These are phyloP conservation scores for Aureobasidium melanogenum DNA, from an alignment of 2,329 filamentous ascomycete genomes.

Conservation along the genomic window DNA sequence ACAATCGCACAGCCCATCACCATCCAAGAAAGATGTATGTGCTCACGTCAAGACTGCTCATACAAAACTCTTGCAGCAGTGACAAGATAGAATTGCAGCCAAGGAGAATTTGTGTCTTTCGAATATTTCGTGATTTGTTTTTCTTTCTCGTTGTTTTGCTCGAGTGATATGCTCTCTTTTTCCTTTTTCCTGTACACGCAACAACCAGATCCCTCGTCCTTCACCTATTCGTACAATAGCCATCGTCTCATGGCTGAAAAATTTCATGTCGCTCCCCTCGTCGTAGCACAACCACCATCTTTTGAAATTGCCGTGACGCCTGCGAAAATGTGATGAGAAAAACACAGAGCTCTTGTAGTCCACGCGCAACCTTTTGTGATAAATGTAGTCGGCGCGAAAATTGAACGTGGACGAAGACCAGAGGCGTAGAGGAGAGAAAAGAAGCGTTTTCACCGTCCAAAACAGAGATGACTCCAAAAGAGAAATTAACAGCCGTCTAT, in stretches of 20 bases:
- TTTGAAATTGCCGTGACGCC: background rate
- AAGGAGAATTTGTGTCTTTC: background rate
- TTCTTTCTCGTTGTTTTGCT: background rate
- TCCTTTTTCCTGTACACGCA: slow-evolving; percentile 4
- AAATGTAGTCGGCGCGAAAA: background rate
- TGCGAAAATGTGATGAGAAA: background rate
- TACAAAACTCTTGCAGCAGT: background rate
- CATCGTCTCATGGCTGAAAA: background rate
- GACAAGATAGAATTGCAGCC: background rate
- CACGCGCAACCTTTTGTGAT: background rate
- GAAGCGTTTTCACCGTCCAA: background rate
- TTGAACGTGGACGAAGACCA: background rate
- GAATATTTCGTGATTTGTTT: background rate
- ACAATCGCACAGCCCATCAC: background rate
- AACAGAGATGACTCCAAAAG: background rate
- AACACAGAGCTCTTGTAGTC: background rate
- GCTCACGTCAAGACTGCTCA: background rate
- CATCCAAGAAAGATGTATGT: background rate
- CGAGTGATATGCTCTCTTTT: background rate
- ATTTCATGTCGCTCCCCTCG: background rate
- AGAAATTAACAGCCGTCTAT: background rate
- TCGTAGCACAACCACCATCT: background rate
- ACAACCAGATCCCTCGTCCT: background rate
- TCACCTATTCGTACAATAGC: slow-evolving; percentile 3
- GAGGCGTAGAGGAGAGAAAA: background rate